Evolutionary conservation across 2,329 filamentous ascomycete genomes (phyloP).

Genomic region (Nemania sp.): DNA sequence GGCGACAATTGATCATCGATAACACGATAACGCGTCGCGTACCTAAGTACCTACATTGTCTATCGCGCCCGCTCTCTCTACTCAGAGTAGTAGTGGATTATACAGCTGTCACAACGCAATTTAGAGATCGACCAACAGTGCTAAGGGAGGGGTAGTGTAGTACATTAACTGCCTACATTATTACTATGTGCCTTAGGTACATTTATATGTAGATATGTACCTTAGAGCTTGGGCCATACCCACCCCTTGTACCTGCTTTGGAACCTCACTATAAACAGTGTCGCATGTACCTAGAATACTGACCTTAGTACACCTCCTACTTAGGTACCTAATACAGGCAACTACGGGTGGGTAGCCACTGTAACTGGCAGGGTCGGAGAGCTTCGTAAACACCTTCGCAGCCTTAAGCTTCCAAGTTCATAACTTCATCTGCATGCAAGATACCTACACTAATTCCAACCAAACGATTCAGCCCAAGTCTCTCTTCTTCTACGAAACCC

Average conservation of each 20-base stretch:
- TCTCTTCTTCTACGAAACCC: conserved; percentile 24
- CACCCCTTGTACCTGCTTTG: no score
- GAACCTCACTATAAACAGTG: not conserved
- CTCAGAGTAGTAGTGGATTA: conserved; percentile 8
- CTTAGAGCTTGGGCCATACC: conserved; percentile 6
- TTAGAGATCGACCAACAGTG: not conserved
- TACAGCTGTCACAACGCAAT: not conserved
- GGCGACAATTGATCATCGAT: conserved; percentile 12
- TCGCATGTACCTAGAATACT: not conserved
- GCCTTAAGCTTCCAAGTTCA: conserved; percentile 53
- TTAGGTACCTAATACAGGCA: conserved; percentile 12
- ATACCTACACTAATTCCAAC: conserved; percentile 31
- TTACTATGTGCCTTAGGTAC: no score
- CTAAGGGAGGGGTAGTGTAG: no score
- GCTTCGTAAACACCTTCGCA: conserved; percentile 53
- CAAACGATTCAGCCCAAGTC: conserved; percentile 11
- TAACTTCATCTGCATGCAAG: conserved; percentile 37
- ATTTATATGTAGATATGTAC: no score
- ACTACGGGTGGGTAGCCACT: not conserved
- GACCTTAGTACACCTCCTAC: not conserved
- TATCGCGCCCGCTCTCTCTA: conserved; percentile 2
- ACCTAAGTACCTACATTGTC: not conserved
- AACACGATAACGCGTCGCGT: conserved; percentile 35
- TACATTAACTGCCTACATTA: no score
- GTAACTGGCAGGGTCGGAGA: conserved; percentile 30